Evolutionary conservation across 768 basidiomycete species (phyloP), one percentile per base, ranked within the genome.

Genomic region (Hydnum rufescens): DNA sequence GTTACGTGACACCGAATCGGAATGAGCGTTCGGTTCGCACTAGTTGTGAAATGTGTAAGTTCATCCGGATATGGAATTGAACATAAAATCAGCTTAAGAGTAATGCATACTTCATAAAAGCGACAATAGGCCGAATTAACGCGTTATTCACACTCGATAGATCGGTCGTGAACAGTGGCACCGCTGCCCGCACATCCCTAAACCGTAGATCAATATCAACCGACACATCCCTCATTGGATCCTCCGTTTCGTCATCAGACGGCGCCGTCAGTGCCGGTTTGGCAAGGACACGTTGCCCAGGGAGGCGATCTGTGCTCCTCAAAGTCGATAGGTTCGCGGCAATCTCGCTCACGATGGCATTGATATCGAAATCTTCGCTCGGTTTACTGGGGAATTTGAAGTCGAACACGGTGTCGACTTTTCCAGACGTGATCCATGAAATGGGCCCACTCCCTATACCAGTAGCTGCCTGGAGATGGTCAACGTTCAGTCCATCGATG

Each of bases 361-460:
- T 81, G 59, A 95, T 71, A 18, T 78, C 76, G 57, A 78, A 75
- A 42, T 73, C 74, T 53, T 82, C 80, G 49, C 70, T 63, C 5
- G 77, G 76, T 13, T 13, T 26, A 13, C 8, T 47, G 23, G 95
- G 92, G 65, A 99, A 97, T 61, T 92, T 89, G 67, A 99, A 92
- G 66, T 99, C 95, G 23, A 96, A 74, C 3, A 99, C 95, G 5
- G 89, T 86, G 61, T 99, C 95, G 26, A 95, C 74, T 65, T 93
- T 95, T 42, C 95, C 95, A 0, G 92, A 86, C 0, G 84, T 92
- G 54, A 99, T 89, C 95, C 95, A 99, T 1, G 89, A 90, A 55
- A 97, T 81, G 8, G 92, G 90, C 4, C 89, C 86, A 8, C 63
- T 63, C 56, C 81, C 84, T 51, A 73, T 72, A 2, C 82, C 84